Evolutionary conservation across 345 rosid species (phyloP), one percentile per base, ranked within the genome.

Genomic region (Eucalyptus curtisii): DNA sequence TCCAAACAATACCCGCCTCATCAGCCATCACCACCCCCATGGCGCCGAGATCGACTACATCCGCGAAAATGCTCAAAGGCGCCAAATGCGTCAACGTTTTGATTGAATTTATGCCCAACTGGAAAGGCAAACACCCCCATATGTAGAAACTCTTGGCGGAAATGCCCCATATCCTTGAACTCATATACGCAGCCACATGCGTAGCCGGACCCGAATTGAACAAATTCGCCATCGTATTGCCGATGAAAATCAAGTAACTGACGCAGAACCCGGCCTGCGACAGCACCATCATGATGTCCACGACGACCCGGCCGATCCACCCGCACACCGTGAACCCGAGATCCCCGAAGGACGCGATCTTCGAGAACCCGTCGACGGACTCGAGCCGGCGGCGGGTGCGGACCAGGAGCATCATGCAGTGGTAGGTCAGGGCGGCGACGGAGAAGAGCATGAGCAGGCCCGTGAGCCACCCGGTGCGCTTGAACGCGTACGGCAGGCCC

Each of bases 41-140:
- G 8, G 99, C 96, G 33, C 91, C 97, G 13, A 96, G 92, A 92
- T 96, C 99, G 81, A 96, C 95, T 49, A 96, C 71, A 89, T 97
- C 99, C n/a, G 99, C 98, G 88, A 97, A 96, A 20, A 97, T 96
- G 90, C 99, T 97, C 88, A 96, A 89, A 49, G 99, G 99, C 13
- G 99, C 99, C 92, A 96, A 88, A 91, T 96, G 96, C 87, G 99
- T 96, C 88, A 97, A 91, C 7, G 95, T 93, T 68, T 94, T 90
- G 50, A 97, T 91, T 4, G 98, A 96, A 92, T 93, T 97, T 68
- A 96, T 81, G 31, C 96, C 99, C 55, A 97, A 92, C 68, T 97
- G 99, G 88, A 97, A 96, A 1, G 98, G 99, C 37, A 97, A 94
- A 89, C 96, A 95, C 24, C 92, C 95, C 97, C 97, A 96, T 49